phyloP scores from a whole-genome alignment of 2,329 filamentous ascomycete species.

The Penicillium fuscoglaucum region DNA sequence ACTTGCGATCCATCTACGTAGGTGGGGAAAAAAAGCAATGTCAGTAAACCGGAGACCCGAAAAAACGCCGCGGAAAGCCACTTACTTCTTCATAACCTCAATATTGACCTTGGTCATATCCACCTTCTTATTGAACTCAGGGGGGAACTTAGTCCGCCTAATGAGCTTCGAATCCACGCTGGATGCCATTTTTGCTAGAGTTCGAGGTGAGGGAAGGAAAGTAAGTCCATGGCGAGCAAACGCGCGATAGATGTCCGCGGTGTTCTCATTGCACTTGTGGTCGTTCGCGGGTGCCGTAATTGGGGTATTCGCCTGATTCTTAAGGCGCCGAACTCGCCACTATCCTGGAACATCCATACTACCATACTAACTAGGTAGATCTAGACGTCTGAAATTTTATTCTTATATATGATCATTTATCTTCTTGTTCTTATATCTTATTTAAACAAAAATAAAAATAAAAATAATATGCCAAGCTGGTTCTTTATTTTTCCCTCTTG shows the following conservation, averaged over 20 bases:
- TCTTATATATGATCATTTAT: not conserved
- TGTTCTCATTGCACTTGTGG: not conserved
- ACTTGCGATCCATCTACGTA: slow-evolving; percentile 81
- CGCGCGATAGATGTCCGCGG: not conserved
- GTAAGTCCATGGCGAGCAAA: not conserved
- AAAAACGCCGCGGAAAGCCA: slow-evolving; percentile 14
- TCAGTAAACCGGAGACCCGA: slow-evolving; percentile 15
- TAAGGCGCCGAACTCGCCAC: not conserved
- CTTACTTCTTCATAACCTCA: slow-evolving; percentile 95
- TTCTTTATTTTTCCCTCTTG: not conserved
- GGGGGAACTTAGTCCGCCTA: slow-evolving; percentile 87
- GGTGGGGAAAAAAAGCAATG: not conserved
- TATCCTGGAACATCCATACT: not conserved
- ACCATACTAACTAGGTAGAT: no score
- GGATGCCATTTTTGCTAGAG: slow-evolving; percentile 64
- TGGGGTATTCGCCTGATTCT: no score
- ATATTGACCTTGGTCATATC: slow-evolving; percentile 97
- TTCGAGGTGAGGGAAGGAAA: not conserved
- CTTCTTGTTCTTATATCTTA: not conserved
- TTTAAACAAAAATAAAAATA: no score
- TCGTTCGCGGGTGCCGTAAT: not conserved
- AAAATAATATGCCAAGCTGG: not conserved
- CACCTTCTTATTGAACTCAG: slow-evolving; percentile 91
- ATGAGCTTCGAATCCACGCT: slow-evolving; percentile 87
- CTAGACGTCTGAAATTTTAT: not conserved